These are phyloP conservation scores for Fusarium mundagurra DNA, from an alignment of 2,329 filamentous ascomycete genomes.

Conservation along the genomic window DNA sequence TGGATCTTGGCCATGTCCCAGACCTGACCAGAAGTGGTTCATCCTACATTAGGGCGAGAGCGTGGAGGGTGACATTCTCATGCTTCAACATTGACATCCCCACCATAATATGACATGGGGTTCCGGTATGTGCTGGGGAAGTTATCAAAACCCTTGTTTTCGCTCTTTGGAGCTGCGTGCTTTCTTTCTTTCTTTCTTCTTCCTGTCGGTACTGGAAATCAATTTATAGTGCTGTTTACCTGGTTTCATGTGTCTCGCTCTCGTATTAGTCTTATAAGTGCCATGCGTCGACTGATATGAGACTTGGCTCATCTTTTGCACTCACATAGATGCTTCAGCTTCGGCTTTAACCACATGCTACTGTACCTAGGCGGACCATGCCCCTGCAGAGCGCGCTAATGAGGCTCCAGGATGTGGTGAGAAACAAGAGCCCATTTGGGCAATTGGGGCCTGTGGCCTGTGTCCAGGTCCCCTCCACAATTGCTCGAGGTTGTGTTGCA, in stretches of 20 bases:
- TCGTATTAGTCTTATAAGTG: conserved; percentile 4
- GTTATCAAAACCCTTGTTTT: conserved; percentile 38
- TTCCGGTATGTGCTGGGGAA: conserved; percentile 34
- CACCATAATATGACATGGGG: conserved; percentile 35
- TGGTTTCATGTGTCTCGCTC: conserved; percentile 1
- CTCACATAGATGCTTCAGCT: background rate
- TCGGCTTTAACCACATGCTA: conserved; percentile 21
- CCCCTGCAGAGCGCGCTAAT: conserved; percentile 30
- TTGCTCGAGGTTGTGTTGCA: conserved; percentile 1
- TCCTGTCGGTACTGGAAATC: background rate
- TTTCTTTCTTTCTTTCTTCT: background rate
- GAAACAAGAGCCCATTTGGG: conserved; percentile 27
- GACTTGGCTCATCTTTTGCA: background rate
- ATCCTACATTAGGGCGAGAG: conserved; percentile 48
- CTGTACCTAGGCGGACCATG: background rate
- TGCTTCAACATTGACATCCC: conserved; percentile 39
- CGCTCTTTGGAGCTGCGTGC: background rate
- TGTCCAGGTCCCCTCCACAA: conserved; percentile 8
- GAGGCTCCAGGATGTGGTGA: conserved; percentile 27
- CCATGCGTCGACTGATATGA: conserved; percentile 2
- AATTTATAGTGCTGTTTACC: background rate
- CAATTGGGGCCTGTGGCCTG: conserved; percentile 4
- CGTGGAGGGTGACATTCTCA: conserved; percentile 45
- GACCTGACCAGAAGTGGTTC: conserved; percentile 46
- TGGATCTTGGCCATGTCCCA: conserved; percentile 41